phyloP scores from a whole-genome alignment of 2,329 filamentous ascomycete genomes.

The Fusarium penzigii region DNA sequence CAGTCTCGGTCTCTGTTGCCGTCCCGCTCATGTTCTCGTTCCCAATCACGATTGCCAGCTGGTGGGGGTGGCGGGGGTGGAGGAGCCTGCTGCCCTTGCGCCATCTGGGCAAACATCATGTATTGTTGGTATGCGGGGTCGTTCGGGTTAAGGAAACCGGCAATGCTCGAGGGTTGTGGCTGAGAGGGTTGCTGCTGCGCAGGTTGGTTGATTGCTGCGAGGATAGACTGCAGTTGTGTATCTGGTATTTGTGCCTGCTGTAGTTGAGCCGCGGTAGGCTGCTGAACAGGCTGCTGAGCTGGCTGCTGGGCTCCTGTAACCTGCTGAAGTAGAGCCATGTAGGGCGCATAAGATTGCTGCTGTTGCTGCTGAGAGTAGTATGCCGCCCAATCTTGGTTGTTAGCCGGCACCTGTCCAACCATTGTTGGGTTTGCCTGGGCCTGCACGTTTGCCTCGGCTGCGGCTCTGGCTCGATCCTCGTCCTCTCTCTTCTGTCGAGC shows the following conservation, averaged over 20 bases:
- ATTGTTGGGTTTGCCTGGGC: slow-evolving; percentile 20
- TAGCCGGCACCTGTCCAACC: slow-evolving; percentile 23
- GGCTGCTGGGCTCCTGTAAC: slow-evolving; percentile 37
- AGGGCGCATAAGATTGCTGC: slow-evolving; percentile 43
- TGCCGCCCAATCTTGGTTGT: slow-evolving; percentile 39
- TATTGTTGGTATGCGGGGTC: slow-evolving; percentile 44
- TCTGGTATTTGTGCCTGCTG: slow-evolving; percentile 36
- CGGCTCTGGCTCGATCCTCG: slow-evolving; percentile 37
- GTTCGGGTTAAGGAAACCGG: slow-evolving; percentile 37
- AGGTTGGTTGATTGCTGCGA: slow-evolving; percentile 45
- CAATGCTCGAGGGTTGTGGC: slow-evolving; percentile 18
- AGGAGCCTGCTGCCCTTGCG: slow-evolving; percentile 34
- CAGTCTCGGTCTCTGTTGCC: slow-evolving; percentile 30
- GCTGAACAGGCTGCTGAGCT: slow-evolving; percentile 10
- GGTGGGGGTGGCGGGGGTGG: slow-evolving; percentile 25
- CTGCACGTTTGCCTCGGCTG: slow-evolving; percentile 35
- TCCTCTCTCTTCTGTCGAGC: slow-evolving; percentile 41
- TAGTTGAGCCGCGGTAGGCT: slow-evolving; percentile 4
- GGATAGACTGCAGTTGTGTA: slow-evolving; percentile 45
- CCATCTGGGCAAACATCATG: slow-evolving; percentile 40
- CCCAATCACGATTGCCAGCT: slow-evolving; percentile 31
- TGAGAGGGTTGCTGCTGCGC: slow-evolving; percentile 24
- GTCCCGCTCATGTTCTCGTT: slow-evolving; percentile 34
- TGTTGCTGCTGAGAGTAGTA: slow-evolving; percentile 46
- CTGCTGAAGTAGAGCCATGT: slow-evolving; percentile 45